These are phyloP conservation scores for Mikania micrantha DNA, from an alignment of 129 eudicot genomes.

Conservation along the genomic window DNA sequence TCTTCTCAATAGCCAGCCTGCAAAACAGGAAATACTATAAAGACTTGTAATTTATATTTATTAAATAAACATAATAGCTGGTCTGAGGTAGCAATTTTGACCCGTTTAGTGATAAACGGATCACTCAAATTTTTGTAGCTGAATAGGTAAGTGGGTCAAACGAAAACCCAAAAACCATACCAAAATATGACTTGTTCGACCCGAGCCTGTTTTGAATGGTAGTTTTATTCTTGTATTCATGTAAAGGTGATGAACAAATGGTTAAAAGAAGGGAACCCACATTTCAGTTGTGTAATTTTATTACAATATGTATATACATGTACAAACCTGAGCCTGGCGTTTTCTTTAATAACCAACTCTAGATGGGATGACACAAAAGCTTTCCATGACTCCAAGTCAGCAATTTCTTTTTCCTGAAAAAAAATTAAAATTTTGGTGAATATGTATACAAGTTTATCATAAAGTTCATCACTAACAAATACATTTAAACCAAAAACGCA, in stretches of 20 bases:
- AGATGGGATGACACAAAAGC: slow-evolving; percentile 49
- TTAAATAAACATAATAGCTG: neutral
- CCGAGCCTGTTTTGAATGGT: neutral
- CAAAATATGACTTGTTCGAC: neutral
- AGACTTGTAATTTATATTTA: neutral
- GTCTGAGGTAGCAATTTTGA: neutral
- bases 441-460: neutral
- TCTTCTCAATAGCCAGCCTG: slow-evolving; percentile 68
- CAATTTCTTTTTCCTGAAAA: slow-evolving; percentile 58
- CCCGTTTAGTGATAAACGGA: neutral
- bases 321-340: slow-evolving; percentile 61
- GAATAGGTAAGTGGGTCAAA: neutral
- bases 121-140: neutral
- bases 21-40: neutral
- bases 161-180: neutral
- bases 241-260: neutral
- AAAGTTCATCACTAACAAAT: neutral
- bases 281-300: neutral
- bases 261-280: neutral
- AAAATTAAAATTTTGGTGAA: neutral
- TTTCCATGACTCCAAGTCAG: slow-evolving; percentile 70
- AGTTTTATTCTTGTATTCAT: neutral
- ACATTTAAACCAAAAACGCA: slow-evolving; percentile 13
- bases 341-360: slow-evolving; percentile 52
- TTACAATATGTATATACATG: neutral